Evolutionary conservation across 2,329 filamentous ascomycete genomes (phyloP).

Genomic region (Emmonsia crescens): DNA sequence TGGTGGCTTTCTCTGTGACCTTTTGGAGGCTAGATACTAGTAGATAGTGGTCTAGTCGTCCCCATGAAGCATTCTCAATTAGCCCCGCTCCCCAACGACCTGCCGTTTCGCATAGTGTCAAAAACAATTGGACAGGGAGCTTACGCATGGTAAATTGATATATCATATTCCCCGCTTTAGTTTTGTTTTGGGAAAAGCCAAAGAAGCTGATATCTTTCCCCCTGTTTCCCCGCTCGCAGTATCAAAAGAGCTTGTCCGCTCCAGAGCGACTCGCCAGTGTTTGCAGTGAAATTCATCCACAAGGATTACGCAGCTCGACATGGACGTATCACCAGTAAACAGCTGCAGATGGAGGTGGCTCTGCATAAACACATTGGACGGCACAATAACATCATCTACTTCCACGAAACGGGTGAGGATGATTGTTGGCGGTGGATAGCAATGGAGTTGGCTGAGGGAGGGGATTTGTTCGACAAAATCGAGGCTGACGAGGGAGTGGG

Average conservation of each 20-base stretch:
- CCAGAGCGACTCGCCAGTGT: constrained; percentile 59
- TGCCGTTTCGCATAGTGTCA: constrained; percentile 90
- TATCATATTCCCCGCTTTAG: neutral
- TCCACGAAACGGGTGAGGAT: constrained; percentile 81
- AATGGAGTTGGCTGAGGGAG: constrained; percentile 92
- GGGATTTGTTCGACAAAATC: constrained; percentile 98
- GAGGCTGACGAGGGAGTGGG: constrained; percentile 94
- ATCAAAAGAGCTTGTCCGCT: constrained; percentile 87
- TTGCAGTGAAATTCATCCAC: constrained; percentile 97
- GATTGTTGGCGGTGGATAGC: constrained; percentile 88
- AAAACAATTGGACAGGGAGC: constrained; percentile 94
- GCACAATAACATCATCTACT: constrained; percentile 89
- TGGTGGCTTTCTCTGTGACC: neutral
- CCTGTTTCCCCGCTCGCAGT: constrained; percentile 35
- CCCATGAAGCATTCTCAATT: constrained; percentile 67
- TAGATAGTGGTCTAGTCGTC: neutral
- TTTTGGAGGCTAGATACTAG: neutral
- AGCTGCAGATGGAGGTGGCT: constrained; percentile 83
- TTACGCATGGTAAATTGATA: constrained; percentile 68
- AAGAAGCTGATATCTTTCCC: constrained; percentile 9
- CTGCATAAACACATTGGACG: constrained; percentile 80
- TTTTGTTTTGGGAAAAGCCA: neutral
- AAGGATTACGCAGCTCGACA: constrained; percentile 86
- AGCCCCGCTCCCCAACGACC: constrained; percentile 68
- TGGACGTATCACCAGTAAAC: constrained; percentile 78